Percentiles rank a stretch among this genome's conserved stretches.
Evolutionary conservation across 441 rosid genomes (phyloP).

Genomic region (Populus trichocarpa): DNA sequence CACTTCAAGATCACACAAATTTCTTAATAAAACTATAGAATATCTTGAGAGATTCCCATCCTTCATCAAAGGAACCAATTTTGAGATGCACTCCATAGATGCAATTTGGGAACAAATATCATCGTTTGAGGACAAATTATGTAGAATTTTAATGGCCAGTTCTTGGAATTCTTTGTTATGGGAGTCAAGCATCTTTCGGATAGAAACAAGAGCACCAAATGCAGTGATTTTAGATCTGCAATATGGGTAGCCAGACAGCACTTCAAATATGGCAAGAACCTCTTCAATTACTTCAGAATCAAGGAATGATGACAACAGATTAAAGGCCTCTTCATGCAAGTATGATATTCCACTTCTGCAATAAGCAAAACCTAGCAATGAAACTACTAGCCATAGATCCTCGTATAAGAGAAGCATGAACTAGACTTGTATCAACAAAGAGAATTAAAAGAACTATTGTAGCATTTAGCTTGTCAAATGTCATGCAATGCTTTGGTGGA

Average conservation of each 20-base stretch:
- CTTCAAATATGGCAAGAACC: slow-evolving; percentile 47
- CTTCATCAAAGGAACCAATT: slow-evolving; percentile 50
- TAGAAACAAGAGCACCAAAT: slow-evolving; percentile 49
- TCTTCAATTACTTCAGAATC: slow-evolving; percentile 52
- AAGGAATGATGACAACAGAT: slow-evolving; percentile 44
- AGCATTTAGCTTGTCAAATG: not conserved
- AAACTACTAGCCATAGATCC: not conserved
- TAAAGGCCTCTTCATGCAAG: slow-evolving; percentile 43
- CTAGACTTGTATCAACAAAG: not conserved
- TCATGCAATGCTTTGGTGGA: not conserved
- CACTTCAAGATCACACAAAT: slow-evolving; percentile 49
- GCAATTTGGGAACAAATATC: slow-evolving; percentile 46
- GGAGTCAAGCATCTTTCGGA: slow-evolving; percentile 44
- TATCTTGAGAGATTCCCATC: slow-evolving; percentile 39
- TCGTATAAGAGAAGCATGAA: not conserved
- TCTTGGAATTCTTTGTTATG: slow-evolving; percentile 38
- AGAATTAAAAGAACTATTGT: not conserved
- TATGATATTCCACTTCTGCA: slow-evolving; percentile 44
- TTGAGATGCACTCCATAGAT: slow-evolving; percentile 42
- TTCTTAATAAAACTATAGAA: slow-evolving; percentile 42
- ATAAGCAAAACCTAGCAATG: slow-evolving; percentile 12
- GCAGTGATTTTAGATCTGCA: slow-evolving; percentile 44
- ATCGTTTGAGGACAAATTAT: slow-evolving; percentile 43
- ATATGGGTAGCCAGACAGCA: slow-evolving; percentile 40
- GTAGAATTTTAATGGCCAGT: slow-evolving; percentile 51